A percentile compares a stretch with the other conserved stretches of the same genome.
Conservation (phyloP, 768 basidiomycete species). For the Tricholoma bakamatsutake region DNA sequence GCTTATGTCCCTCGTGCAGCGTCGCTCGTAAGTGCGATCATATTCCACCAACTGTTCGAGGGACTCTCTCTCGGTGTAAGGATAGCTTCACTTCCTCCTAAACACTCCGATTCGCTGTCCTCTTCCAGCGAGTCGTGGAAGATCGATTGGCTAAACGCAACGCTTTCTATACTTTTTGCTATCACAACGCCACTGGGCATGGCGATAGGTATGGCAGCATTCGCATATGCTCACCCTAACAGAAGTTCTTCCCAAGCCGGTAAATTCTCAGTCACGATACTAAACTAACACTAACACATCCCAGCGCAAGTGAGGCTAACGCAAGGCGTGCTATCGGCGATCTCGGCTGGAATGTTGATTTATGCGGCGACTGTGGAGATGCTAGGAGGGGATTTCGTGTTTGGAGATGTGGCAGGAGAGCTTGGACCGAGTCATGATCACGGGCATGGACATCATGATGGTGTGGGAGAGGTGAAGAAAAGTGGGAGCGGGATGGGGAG, state of each 20-base stretch:
- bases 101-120: neutral
- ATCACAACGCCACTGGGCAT: constrained; percentile 73
- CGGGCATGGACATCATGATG: constrained; percentile 2
- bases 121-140: constrained; percentile 1
- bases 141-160: constrained; percentile 40
- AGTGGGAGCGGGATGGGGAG: constrained; percentile 19
- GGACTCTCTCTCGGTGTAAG: constrained; percentile 80
- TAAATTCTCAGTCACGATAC: constrained; percentile 6
- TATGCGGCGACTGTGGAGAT: constrained; percentile 84
- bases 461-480: neutral
- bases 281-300: neutral
- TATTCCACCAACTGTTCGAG: constrained; percentile 83
- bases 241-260: constrained; percentile 17
- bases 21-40: constrained; percentile 65
- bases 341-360: constrained; percentile 79
- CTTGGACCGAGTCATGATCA: constrained; percentile 20
- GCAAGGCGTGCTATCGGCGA: constrained; percentile 75
- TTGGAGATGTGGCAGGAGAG: constrained; percentile 50
- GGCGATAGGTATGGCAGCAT: constrained; percentile 46
- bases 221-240: constrained; percentile 26
- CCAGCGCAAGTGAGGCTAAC: constrained; percentile 46
- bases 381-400: constrained; percentile 82
- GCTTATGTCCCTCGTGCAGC: constrained; percentile 31
- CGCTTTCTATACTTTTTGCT: constrained; percentile 59
- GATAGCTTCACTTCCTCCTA: constrained; percentile 59